These are phyloP conservation scores for Clonostachys sp. DNA, from an alignment of 2,329 filamentous ascomycete species.

Conservation along the genomic window DNA sequence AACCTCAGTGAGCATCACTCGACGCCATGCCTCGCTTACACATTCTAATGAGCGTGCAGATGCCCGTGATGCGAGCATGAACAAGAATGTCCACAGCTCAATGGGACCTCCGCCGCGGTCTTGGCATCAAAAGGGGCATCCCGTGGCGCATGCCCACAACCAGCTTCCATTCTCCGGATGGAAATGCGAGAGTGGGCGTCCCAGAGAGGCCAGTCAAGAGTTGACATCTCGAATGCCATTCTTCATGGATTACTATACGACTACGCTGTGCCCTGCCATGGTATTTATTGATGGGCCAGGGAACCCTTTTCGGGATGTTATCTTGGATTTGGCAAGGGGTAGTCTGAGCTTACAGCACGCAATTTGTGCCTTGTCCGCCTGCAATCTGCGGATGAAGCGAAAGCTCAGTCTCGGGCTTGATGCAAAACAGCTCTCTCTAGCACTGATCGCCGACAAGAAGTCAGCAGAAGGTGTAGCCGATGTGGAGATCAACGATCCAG, in stretches of 20 bases:
- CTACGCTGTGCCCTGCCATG: conserved; percentile 86
- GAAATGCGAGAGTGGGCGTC: conserved; percentile 44
- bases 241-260: conserved; percentile 90
- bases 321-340: conserved; percentile 70
- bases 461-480: conserved; percentile 37
- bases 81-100: conserved; percentile 42
- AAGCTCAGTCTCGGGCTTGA: conserved; percentile 59
- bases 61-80: conserved; percentile 48
- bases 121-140: conserved; percentile 34
- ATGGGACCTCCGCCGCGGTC: conserved; percentile 41
- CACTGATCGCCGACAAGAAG: conserved; percentile 40
- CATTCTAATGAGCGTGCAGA: conserved; percentile 33
- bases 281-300: conserved; percentile 83
- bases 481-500: conserved; percentile 54
- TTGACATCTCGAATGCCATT: conserved; percentile 77
- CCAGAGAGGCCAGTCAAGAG: conserved; percentile 48
- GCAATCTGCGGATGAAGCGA: conserved; percentile 84
- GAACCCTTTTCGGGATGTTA: conserved; percentile 82
- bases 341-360: conserved; percentile 88
- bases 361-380: conserved; percentile 82
- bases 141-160: conserved; percentile 12
- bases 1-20: conserved; percentile 43
- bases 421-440: conserved; percentile 42
- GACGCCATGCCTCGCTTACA: conserved; percentile 24
- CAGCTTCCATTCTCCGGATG: conserved; percentile 25